Percentiles rank a stretch among this genome's conserved stretches.
These are phyloP conservation scores for Jatropha multifida DNA, from an alignment of 441 rosid species.

Conservation along the genomic window DNA sequence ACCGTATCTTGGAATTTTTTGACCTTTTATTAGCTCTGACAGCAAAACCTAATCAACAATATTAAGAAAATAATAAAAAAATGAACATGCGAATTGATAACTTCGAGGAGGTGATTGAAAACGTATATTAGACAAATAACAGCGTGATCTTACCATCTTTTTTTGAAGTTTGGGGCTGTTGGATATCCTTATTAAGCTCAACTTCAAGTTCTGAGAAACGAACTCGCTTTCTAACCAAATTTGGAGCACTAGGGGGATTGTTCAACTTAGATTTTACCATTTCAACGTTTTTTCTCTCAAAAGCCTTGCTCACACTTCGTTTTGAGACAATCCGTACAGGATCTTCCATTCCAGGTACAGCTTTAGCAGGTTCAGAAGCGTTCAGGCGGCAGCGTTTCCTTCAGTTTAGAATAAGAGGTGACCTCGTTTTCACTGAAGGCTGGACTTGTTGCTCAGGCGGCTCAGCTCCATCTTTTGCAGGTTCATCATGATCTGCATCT, in stretches of 20 bases:
- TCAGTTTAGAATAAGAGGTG: constrained; percentile 34
- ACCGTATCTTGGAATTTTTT: constrained; percentile 24
- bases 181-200: constrained; percentile 24
- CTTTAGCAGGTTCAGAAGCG: constrained; percentile 29
- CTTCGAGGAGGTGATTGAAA: constrained; percentile 5
- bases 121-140: neutral
- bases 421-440: constrained; percentile 29
- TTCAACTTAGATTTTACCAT: constrained; percentile 20
- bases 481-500: constrained; percentile 23
- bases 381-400: constrained; percentile 26
- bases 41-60: constrained; percentile 25
- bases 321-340: constrained; percentile 22
- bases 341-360: constrained; percentile 23
- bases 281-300: constrained; percentile 16
- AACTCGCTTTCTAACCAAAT: constrained; percentile 41
- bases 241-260: neutral
- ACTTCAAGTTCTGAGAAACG: constrained; percentile 37
- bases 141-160: constrained; percentile 29
- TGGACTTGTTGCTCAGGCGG: constrained; percentile 28
- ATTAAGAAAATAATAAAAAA: neutral
- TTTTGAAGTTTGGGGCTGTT: constrained; percentile 21
- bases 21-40: constrained; percentile 30
- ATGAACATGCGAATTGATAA: neutral
- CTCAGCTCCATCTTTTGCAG: constrained; percentile 28
- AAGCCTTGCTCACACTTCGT: constrained; percentile 25